phyloP scores from a whole-genome alignment of 441 rosid species.

The Pelargonium fulgidum region DNA sequence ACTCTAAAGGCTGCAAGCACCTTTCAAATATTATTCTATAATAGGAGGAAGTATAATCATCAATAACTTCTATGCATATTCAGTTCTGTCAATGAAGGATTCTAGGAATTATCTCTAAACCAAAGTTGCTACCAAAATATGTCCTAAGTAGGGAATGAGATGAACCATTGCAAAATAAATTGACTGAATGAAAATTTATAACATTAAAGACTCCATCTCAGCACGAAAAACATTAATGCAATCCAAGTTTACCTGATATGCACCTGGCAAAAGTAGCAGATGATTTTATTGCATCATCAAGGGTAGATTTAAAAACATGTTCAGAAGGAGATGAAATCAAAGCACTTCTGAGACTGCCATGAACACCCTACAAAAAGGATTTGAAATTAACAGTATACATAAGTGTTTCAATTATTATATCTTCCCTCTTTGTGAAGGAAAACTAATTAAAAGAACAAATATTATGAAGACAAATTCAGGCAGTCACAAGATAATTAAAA shows the following conservation, averaged over 20 bases:
- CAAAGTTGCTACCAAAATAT: background rate
- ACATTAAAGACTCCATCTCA: background rate
- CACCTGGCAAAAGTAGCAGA: constrained; percentile 26
- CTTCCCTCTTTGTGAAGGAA: background rate
- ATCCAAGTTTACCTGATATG: constrained; percentile 34
- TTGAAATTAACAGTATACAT: constrained; percentile 7
- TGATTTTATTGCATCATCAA: constrained; percentile 25
- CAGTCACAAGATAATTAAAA: too few species aligned
- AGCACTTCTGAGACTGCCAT: constrained; percentile 33
- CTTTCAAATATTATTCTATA: background rate
- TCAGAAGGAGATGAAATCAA: constrained; percentile 29
- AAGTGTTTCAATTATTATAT: background rate
- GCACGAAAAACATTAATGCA: constrained; percentile 9
- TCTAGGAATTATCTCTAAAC: background rate
- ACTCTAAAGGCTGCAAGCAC: background rate
- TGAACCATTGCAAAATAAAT: background rate
- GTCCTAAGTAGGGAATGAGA: background rate
- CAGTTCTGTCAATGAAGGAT: too few species aligned
- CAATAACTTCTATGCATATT: too few species aligned
- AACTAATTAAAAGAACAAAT: background rate
- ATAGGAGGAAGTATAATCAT: too few species aligned
- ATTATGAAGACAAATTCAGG: background rate
- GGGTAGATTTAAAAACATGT: constrained; percentile 23
- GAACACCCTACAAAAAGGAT: constrained; percentile 45
- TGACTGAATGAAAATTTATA: background rate